Base-by-base conservation (phyloP, 768 basidiomycete species). In the Gloeopeniophorella convolvens region DNA sequence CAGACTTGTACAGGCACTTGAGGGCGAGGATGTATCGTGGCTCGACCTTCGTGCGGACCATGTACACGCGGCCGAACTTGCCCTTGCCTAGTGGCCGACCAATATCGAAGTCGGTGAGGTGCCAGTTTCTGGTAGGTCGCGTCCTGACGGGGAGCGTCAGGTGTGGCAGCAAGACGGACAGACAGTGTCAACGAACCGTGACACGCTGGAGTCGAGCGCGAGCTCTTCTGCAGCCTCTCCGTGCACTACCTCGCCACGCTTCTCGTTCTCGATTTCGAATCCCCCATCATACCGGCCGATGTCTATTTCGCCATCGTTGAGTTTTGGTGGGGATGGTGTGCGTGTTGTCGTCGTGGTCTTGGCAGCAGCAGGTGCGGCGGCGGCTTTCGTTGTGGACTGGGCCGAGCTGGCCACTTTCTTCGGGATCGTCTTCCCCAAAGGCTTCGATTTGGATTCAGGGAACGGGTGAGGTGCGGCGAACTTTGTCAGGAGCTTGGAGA, bases 21-120 rank as follows among this genome's bases (percentile, higher is more conserved):
- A 98, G 82, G 20, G 95, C 95, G 61, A 98, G 81, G 64, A 97
- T 95, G 72, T 89, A 98, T 52, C 84, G 80, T 1, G 93, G 91
- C 51, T 84, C 78, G 52, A 72, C 66, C 66, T 94, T 95, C 16
- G 95, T 97, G 43, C 94, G 82, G 37, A 95, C 92, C 85, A 98
- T 94, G 73, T 99, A 98, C 21, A 99, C 96, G 3, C 92, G 87
- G 1, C 96, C 96, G 60, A 98, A 99, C 71, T 98, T 98, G 39
- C 96, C 96, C 66, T 98, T 97, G n/a, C 96, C 96, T 1, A 99
- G 76, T 3, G 93, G 92, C 10, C 92, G 81, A 15, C 96, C 95
- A 62, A 98, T 95, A 56, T 96, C 91, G 60, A 99, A 96, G 46
- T 83, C 77, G 51, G 80, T 78, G 4, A 98, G 72, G 26, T 78